Base-by-base conservation (phyloP, 2,329 filamentous ascomycete genomes). In the Leptographium procerum region DNA sequence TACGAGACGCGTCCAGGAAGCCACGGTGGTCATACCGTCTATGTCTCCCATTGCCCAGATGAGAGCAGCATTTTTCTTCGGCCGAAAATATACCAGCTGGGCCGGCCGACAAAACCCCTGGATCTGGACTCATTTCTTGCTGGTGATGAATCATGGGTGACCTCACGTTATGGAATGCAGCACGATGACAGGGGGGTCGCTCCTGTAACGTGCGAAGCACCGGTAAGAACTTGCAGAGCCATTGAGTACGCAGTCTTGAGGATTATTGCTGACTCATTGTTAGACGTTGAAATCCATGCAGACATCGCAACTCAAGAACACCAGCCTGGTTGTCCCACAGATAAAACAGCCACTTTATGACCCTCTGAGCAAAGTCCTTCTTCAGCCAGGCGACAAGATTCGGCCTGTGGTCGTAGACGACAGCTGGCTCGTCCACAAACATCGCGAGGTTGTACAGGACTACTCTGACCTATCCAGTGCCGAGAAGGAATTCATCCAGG, bases 401-500 rank as follows among this genome's bases (percentile, higher is more conserved):
- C 75, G 76, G 2, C 71, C 71, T 24, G 67, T 70, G 4, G 67
- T 68, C 3, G 69, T 76, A 4, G 77, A 82, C 64, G 75, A 76
- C 59, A 69, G 71, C 26, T 84, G 81, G 81, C 71, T 83, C 9
- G 72, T 81, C 33, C 79, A 82, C 61, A 83, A 83, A 67, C 81
- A 84, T 60, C 75, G 78, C 9, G 79, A 84, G 59, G 77, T 76
- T 57, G 76, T 84, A 57, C 72, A 74, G 31, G 81, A 84, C 61
- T 83, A 81, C 64, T 77, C 75, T 10, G 81, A 84, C 62, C 74
- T 84, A 29, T 76, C 76, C 14, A 66, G 71, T 3, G 70, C 74
- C 19, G 81, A 84, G 64, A 81, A 79, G 66, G 80, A 83, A 61
- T 84, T 79, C 59, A 79, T 84, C 58, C 73, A 75, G 63, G 77